Conservation (phyloP, 139 green algal genomes). For the Coccomyxa sp. region DNA sequence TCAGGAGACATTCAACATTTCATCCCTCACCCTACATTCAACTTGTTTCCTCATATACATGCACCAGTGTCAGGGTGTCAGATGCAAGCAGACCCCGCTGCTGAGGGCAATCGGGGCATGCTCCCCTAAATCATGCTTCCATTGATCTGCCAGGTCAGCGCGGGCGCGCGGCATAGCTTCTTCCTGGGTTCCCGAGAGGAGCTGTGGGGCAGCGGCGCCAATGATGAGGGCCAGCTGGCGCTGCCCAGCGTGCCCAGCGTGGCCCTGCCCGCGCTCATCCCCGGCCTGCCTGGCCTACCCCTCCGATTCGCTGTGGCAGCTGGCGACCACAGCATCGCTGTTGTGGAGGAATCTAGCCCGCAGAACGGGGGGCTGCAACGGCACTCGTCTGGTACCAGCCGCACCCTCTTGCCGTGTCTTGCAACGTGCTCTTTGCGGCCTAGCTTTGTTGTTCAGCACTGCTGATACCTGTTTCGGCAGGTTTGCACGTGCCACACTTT, state of each 20-base stretch:
- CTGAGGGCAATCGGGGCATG: too few relatives aligned
- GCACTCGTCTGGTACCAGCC: background rate
- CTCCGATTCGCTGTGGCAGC: constrained; percentile 24
- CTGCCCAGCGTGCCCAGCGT: background rate
- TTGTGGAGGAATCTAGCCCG: constrained; percentile 10
- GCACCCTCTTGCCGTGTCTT: background rate
- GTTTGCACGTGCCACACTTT: too few relatives aligned
- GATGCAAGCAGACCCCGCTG: background rate
- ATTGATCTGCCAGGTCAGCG: constrained; percentile 2
- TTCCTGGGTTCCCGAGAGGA: constrained; percentile 29
- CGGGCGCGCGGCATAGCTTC: constrained; percentile 55
- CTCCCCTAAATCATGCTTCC: too few relatives aligned
- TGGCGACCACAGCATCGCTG: constrained; percentile 34
- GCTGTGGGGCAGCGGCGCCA: constrained; percentile 53
- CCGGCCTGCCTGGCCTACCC: constrained; percentile 11
- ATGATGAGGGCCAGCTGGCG: constrained; percentile 47
- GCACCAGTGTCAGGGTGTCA: constrained; percentile 17
- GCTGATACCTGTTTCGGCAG: too few relatives aligned
- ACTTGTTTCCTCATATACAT: background rate
- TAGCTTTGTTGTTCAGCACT: too few relatives aligned
- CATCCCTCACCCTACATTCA: background rate
- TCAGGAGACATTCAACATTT: background rate
- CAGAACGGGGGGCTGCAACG: background rate
- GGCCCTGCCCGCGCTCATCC: constrained; percentile 13
- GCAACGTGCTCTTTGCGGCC: too few relatives aligned